phyloP scores from a whole-genome alignment of 148 eudicot species.

The Salicornia ramosissima region DNA sequence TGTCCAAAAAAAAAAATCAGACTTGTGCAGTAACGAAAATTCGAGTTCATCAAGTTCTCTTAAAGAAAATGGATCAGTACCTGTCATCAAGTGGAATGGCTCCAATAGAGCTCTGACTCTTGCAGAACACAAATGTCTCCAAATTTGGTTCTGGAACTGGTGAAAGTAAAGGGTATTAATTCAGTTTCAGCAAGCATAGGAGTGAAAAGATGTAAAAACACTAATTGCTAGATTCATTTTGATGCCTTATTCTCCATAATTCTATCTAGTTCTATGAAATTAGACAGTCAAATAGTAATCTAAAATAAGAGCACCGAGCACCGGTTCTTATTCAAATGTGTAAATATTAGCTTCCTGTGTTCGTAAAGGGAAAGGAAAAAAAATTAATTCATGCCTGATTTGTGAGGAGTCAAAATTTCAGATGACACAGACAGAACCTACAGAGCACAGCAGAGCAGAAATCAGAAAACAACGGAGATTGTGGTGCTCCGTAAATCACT shows the following conservation, averaged over 20 bases:
- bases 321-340: background rate
- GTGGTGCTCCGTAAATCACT: background rate
- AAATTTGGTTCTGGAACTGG: conserved; percentile 70
- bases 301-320: background rate
- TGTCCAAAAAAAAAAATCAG: conserved; percentile 27
- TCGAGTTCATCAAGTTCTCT: background rate
- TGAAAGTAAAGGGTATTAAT: background rate
- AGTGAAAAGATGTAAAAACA: background rate
- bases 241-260: background rate
- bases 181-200: background rate
- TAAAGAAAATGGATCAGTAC: conserved; percentile 26
- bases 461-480: background rate
- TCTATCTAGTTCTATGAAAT: background rate
- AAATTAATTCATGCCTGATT: too few relatives aligned
- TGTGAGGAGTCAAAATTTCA: background rate
- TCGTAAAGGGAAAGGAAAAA: background rate
- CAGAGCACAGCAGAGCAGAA: background rate
- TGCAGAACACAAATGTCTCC: conserved; percentile 74
- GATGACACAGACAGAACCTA: background rate
- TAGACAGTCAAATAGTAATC: background rate
- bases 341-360: background rate
- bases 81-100: conserved; percentile 81
- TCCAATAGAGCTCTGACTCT: conserved; percentile 69
- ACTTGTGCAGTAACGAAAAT: background rate
- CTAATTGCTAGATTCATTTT: background rate